phyloP scores from a whole-genome alignment of 2,329 filamentous ascomycete genomes.

The Elsinoe perseae region DNA sequence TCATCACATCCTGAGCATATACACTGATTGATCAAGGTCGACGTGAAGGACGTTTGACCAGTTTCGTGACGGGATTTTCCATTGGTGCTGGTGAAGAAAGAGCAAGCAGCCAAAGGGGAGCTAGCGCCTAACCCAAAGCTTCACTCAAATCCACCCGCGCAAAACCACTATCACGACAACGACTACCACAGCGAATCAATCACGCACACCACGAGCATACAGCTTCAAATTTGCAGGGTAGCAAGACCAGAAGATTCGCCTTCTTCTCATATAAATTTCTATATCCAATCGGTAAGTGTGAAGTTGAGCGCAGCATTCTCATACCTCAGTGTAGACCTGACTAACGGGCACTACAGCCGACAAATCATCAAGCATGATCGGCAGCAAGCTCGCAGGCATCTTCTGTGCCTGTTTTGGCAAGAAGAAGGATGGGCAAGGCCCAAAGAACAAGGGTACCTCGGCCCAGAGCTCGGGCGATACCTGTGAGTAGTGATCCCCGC shows the following conservation, averaged over 20 bases:
- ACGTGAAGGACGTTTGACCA: neutral
- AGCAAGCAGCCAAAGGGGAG: conserved; percentile 5
- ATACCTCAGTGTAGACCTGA: neutral
- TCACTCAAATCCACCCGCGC: neutral
- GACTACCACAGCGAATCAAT: conserved; percentile 4
- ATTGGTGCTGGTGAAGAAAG: neutral
- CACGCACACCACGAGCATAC: neutral
- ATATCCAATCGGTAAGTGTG: neutral
- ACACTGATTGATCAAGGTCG: neutral
- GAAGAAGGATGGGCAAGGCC: conserved; percentile 9
- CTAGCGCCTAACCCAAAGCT: conserved; percentile 2
- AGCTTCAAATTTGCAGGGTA: neutral
- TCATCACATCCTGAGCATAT: too few relatives aligned
- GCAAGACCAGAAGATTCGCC: neutral
- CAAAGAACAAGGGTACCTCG: conserved; percentile 8
- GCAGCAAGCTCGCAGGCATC: neutral
- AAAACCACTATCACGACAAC: neutral
- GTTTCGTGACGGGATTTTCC: neutral
- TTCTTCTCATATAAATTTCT: neutral
- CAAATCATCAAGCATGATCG: conserved; percentile 11
- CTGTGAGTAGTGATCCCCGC: conserved; percentile 9
- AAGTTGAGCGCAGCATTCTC: neutral
- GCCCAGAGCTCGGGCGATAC: too few relatives aligned
- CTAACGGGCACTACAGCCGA: neutral
- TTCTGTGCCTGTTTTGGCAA: conserved; percentile 12